Conservation (phyloP, 208 protist genomes). For the Naegleria gruberi region DNA sequence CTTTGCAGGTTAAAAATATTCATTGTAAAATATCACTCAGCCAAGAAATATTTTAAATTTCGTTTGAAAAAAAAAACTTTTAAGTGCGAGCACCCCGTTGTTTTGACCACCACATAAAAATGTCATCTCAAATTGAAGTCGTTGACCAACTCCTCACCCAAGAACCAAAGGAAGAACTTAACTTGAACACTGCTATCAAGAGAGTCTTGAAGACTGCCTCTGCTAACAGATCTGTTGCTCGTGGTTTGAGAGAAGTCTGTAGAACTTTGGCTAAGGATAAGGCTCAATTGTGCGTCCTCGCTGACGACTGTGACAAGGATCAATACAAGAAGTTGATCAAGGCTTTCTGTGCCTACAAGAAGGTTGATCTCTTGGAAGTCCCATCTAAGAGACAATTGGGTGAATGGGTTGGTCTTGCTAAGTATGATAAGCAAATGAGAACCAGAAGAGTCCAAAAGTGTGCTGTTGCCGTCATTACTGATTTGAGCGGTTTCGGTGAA, state of each 20-base stretch:
- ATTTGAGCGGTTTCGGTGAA: constrained; percentile 4
- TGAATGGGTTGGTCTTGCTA: constrained; percentile 25
- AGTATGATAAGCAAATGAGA: constrained; percentile 21
- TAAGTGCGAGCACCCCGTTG: not conserved
- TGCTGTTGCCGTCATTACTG: constrained; percentile 24
- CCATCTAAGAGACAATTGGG: constrained; percentile 10
- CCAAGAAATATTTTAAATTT: not conserved
- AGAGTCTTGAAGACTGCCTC: constrained; percentile 22
- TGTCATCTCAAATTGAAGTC: not conserved
- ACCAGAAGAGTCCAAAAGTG: constrained; percentile 11
- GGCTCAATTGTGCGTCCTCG: constrained; percentile 16
- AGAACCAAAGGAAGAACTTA: constrained; percentile 13
- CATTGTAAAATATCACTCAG: not conserved
- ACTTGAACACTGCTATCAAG: not conserved
- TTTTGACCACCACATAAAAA: not conserved
- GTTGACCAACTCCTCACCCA: not conserved
- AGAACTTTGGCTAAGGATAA: constrained; percentile 16
- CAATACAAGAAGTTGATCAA: constrained; percentile 27
- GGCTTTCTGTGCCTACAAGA: not conserved
- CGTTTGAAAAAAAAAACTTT: not conserved
- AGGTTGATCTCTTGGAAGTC: constrained; percentile 2
- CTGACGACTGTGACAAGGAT: constrained; percentile 6
- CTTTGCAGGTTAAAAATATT: too few species aligned
- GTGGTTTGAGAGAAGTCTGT: constrained; percentile 20
- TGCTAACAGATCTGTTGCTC: not conserved